Evolutionary conservation across 1,284 basidiomycete genomes (phyloP).

Genomic region (Porodaedalea pini): DNA sequence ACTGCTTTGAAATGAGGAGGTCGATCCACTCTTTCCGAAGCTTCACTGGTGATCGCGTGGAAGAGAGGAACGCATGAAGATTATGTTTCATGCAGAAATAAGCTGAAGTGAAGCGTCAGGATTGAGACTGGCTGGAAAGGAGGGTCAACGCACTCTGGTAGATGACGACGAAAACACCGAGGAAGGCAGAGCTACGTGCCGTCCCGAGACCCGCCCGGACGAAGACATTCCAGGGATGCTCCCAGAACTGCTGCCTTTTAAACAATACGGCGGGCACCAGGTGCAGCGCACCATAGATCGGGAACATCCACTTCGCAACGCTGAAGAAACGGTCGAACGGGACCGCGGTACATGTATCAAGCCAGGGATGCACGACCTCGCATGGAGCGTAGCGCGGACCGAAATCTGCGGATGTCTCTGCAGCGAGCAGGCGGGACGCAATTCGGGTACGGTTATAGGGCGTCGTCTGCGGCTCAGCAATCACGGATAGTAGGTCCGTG

Average conservation of each 20-base stretch:
- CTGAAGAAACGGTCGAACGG: conserved; percentile 74
- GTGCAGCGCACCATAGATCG: conserved; percentile 87
- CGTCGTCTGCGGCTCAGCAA: conserved; percentile 41
- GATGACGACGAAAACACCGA: conserved; percentile 81
- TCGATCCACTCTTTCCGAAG: conserved; percentile 50
- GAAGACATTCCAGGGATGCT: conserved; percentile 63
- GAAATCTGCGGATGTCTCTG: conserved; percentile 38
- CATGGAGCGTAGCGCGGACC: conserved; percentile 59
- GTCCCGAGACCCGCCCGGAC: conserved; percentile 70
- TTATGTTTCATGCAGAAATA: conserved; percentile 75
- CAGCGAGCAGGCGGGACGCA: conserved; percentile 33
- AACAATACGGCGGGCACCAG: conserved; percentile 84
- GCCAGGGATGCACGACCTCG: conserved; percentile 77
- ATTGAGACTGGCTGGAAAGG: not conserved
- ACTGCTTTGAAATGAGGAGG: conserved; percentile 60
- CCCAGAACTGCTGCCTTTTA: conserved; percentile 57
- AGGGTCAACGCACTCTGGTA: conserved; percentile 65
- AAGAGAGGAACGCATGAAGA: conserved; percentile 47
- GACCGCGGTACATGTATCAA: conserved; percentile 65
- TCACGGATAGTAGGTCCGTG: conserved; percentile 50
- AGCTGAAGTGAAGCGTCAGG: conserved; percentile 37
- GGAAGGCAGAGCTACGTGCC: conserved; percentile 82
- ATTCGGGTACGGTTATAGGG: conserved; percentile 40
- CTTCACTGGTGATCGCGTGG: conserved; percentile 33
- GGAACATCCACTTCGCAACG: conserved; percentile 84